Evolutionary conservation across 2,329 filamentous ascomycete species (phyloP), one percentile per base, ranked within the genome.

Genomic region (Aaosphaeria pasadenensis): DNA sequence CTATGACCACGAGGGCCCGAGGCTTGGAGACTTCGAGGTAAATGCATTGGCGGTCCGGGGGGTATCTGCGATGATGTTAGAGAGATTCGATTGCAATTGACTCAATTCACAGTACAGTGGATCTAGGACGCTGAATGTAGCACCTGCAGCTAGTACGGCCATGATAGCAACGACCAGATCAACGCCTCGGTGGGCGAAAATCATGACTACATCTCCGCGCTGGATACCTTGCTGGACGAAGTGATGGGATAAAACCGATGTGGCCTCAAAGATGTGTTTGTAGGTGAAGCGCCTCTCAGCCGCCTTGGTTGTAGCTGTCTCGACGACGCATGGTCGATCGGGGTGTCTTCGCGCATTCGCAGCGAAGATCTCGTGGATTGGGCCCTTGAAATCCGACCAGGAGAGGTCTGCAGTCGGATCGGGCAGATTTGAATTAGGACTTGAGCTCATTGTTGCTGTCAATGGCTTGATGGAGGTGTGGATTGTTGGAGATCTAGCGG

Each of bases 141-240:
- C 82, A 48, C 82, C 82, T 35, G 81, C 79, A 50, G 78, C 79
- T 43, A 81, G 64, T 4, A 75, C 74, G 50, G 91, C 91, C 89
- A 96, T 95, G 46, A 91, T 85, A 33, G 87, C 84, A 6, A 88
- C 83, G 0, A 88, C 86, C 38, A 89, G 72, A 59, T 89, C 89
- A 32, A 96, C 91, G 48, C 84, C 84, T 49, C 91, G 84, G 71
- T 96, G 82, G 47, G 89, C 89, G 65, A 85, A 96, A 54, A 94
- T 88, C 89, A 96, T 95, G 60, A 96, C 90, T 2, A 96, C 91
- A 64, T 97, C 91, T 6, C 90, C 91, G 57, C 84, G 77, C 50
- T 84, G 78, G 54, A 90, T 78, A 49, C 91, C 91, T 60, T 84
- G 79, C 44, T 86, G 77, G 46, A 87, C 81, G 17, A 96, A 78